Base-by-base conservation (phyloP, 345 rosid species). In the Salix udensis region DNA sequence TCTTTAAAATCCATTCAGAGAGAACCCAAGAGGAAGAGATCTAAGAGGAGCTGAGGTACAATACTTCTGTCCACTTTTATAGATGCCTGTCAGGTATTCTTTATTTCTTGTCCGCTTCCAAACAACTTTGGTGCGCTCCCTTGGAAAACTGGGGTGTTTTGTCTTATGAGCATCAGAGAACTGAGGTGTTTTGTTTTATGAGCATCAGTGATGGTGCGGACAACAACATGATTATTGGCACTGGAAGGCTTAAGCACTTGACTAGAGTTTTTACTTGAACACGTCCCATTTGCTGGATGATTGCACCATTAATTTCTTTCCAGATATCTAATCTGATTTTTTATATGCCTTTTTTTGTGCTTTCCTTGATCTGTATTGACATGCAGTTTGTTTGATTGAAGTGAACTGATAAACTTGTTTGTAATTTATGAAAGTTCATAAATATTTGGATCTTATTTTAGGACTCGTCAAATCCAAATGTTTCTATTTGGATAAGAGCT, bases 21-120 rank as follows among this genome's bases (percentile, higher is more conserved):
- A 44, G 50, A 3, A 13, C 52, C 81, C 3, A 19, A 11, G 21
- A 79, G 82, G 67, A 86, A 76, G 82, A 78, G 81, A 75, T 42
- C 77, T 76, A 84, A 70, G 77, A 72, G 72, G 31, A 24, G 26
- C 26, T 79, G 40, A 74, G 74, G 68, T 70, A 24, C 70, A 37
- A 55, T 13, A 21, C 13, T 64, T 19, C 13, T 36, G 13, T 48
- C 23, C 48, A 31, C 52, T 53, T 53, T 14, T 34, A 26, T 34
- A 52, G 65, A 11, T 31, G 21, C 21, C 74, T 31, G 5, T 31
- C 16, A 16, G 58, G 31, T 39, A 24, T 26, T 68, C 21, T 71
- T 34, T 1, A 30, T 34, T 71, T 71, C 50, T 13, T 36, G 2
- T 55, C 28, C 28, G 52, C 16, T 6, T 40, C 28, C 24, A 11